phyloP scores from a whole-genome alignment of 1,139 yeast genomes.

The Candida pseudoviswanathii region DNA sequence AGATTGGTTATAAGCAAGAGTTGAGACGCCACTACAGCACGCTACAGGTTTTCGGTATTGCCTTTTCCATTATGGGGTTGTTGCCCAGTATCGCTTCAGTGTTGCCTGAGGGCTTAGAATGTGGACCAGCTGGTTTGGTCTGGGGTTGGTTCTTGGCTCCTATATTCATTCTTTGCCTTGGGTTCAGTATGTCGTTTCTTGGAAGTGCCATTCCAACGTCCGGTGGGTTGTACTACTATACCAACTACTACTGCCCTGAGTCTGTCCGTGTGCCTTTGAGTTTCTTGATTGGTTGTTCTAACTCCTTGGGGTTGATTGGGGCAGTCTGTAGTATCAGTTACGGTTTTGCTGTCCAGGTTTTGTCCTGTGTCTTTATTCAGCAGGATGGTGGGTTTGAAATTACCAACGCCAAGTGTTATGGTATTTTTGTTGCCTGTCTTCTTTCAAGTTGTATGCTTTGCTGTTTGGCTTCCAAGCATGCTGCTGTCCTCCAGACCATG shows the following conservation, averaged over 20 bases:
- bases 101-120: conserved; percentile 37
- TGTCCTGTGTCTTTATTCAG: conserved; percentile 36
- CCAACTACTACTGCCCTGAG: conserved; percentile 42
- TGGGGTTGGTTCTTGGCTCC: conserved; percentile 76
- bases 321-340: conserved; percentile 42
- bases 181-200: conserved; percentile 62
- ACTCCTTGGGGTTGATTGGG: conserved; percentile 37
- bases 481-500: conserved; percentile 60
- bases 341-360: conserved; percentile 39
- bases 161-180: conserved; percentile 58
- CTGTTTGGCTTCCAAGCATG: conserved; percentile 38
- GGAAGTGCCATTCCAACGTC: conserved; percentile 74
- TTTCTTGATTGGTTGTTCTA: conserved; percentile 49
- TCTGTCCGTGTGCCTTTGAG: conserved; percentile 34
- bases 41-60: conserved; percentile 54
- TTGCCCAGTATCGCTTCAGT: conserved; percentile 49
- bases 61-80: conserved; percentile 56
- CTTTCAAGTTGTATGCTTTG: conserved; percentile 31
- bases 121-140: conserved; percentile 49
- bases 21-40: conserved; percentile 49
- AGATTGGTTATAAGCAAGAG: conserved; percentile 57
- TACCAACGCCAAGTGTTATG: conserved; percentile 35
- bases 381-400: conserved; percentile 34
- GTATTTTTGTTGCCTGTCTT: conserved; percentile 39
- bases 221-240: conserved; percentile 68